Evolutionary conservation across 2,329 filamentous ascomycete species (phyloP).

Genomic region (Colletotrichum tofieldiae): DNA sequence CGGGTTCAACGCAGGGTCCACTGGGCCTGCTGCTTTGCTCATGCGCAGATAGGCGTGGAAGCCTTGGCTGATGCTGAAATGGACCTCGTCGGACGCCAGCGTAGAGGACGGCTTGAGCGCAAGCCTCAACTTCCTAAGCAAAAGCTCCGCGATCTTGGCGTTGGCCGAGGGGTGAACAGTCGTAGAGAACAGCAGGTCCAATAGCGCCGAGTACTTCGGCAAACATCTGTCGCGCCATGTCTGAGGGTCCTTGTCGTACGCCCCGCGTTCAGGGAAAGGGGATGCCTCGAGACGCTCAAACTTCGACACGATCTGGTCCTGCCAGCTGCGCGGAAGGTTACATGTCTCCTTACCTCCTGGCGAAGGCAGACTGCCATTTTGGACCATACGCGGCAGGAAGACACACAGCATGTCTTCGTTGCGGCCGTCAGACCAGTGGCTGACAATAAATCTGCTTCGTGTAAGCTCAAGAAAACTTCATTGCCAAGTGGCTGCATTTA

Average conservation of each 20-base stretch:
- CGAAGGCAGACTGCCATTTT: constrained; percentile 68
- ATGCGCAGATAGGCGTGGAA: constrained; percentile 81
- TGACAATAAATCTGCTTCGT: constrained; percentile 76
- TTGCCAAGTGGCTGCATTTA: constrained; percentile 56
- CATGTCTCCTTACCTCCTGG: constrained; percentile 68
- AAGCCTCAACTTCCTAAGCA: constrained; percentile 77
- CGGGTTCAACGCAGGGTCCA: constrained; percentile 75
- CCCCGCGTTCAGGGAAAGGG: constrained; percentile 75
- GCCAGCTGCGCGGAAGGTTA: constrained; percentile 77
- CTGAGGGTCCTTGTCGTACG: constrained; percentile 74
- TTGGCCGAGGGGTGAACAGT: constrained; percentile 77
- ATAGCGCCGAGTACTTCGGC: constrained; percentile 77
- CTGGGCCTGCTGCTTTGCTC: constrained; percentile 69
- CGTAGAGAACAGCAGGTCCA: constrained; percentile 74
- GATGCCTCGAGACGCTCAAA: constrained; percentile 77
- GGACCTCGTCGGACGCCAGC: constrained; percentile 74
- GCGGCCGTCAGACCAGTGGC: constrained; percentile 78
- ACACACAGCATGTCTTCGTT: constrained; percentile 80
- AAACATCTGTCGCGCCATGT: constrained; percentile 76
- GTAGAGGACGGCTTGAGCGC: constrained; percentile 74
- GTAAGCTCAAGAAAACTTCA: constrained; percentile 44
- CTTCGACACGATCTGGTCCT: constrained; percentile 79
- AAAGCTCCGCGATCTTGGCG: constrained; percentile 75
- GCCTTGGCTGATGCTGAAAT: constrained; percentile 82
- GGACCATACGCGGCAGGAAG: constrained; percentile 76